Base-by-base conservation (phyloP, 139 green algal species). In the Mychonastes homosphaera region DNA sequence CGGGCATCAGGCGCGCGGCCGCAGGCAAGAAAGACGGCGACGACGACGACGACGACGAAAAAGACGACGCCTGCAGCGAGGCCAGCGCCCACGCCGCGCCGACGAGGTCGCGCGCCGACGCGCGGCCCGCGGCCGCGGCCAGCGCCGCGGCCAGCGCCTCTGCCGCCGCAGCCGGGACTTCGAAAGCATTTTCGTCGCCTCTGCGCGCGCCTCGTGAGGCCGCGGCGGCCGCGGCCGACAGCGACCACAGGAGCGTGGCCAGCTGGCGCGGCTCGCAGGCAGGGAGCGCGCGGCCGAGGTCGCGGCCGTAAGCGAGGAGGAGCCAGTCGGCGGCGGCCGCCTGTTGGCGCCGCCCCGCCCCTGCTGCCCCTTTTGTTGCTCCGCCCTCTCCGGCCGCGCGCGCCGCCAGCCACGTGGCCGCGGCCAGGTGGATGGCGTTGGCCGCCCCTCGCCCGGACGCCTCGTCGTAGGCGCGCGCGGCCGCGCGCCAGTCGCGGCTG, bases 371-470 rank as follows among this genome's bases (percentile, higher is more conserved):
- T 63, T 32, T 44, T 63, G 41, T 23, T 43, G 28, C 43, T 48
- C 35, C 35, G 30, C 48, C 24, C 41, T 24, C 24, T 43, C 23
- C 36, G 55, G 30, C 46, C 61, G 61, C 26, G 61, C 61, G 32
- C 39, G 30, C 6, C 54, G 50, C 35, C 34, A 40, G 1, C 53
- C 39, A n/a, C n/a, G n/a, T n/a, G 12, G 51, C 61, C 23, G 61
- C 61, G 16, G 53, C 61, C 21, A 61, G 8, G 29, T 67, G 61
- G 19, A 67, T 67, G 40, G 53, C 40, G 34, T 67, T 67, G 4
- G 29, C 40, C 29, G 61, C 51, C n/a, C 29, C 1, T 3, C 13
- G 30, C 16, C 40, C 50, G 2, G 16, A n/a, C n/a, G n/a, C n/a
- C n/a, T n/a, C n/a, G 8, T 67, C 18, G 29, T 61, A 29, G 46